Evolutionary conservation across 352 stramenopile genomes (phyloP).

Genomic region (Pythium grandisporangium): DNA sequence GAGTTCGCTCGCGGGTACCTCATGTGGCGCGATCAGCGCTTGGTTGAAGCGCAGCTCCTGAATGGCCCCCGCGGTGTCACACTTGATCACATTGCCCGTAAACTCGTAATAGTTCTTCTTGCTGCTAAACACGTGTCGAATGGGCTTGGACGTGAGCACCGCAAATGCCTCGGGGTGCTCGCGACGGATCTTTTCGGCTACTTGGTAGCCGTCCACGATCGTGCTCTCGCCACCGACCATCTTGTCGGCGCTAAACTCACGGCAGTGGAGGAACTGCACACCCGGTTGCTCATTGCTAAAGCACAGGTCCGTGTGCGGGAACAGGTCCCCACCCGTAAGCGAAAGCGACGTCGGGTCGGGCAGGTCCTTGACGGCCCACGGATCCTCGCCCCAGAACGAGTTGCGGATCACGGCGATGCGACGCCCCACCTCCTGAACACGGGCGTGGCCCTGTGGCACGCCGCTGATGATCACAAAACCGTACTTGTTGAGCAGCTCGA

Average conservation of each 20-base stretch:
- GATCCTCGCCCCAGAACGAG: conserved; percentile 64
- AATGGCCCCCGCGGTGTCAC: conserved; percentile 8
- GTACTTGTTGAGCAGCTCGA: conserved; percentile 20
- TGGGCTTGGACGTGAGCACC: conserved; percentile 23
- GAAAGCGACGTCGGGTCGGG: conserved; percentile 31
- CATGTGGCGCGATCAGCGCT: conserved; percentile 15
- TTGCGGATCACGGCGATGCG: conserved; percentile 50
- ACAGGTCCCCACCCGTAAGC: conserved; percentile 15
- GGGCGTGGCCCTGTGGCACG: conserved; percentile 11
- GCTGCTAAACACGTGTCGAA: conserved; percentile 21
- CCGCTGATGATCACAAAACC: conserved; percentile 18
- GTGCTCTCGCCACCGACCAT: conserved; percentile 57
- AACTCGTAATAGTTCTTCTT: conserved; percentile 17
- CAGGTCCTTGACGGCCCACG: conserved; percentile 64
- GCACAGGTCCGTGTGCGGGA: conserved; percentile 24
- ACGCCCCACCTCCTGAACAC: conserved; percentile 13
- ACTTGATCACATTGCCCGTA: conserved; percentile 12
- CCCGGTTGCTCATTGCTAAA: conserved; percentile 21
- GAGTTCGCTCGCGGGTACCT: conserved; percentile 13
- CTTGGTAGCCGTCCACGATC: conserved; percentile 69
- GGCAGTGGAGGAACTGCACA: conserved; percentile 24
- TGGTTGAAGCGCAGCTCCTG: conserved; percentile 23
- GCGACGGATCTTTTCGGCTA: conserved; percentile 48
- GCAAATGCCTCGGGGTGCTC: conserved; percentile 53
- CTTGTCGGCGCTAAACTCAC: conserved; percentile 16